phyloP scores from a whole-genome alignment of 1,284 basidiomycete genomes.

The Boletus mariae region DNA sequence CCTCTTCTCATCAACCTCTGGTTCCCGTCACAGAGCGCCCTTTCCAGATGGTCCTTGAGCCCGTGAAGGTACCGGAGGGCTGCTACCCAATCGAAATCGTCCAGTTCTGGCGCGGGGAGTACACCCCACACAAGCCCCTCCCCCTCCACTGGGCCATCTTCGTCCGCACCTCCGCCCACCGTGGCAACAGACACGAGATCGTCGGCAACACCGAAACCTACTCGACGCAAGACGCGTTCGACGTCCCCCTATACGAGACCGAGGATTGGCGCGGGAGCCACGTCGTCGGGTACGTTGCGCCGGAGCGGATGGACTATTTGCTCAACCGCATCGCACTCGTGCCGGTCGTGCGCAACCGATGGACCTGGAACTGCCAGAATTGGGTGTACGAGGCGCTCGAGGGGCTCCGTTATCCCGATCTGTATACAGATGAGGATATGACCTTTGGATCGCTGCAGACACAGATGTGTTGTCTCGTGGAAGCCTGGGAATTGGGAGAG shows the following conservation, averaged over 20 bases:
- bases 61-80: constrained; percentile 19
- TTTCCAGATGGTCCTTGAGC: constrained; percentile 12
- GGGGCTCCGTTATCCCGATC: neutral
- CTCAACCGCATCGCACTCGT: constrained; percentile 4
- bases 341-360: constrained; percentile 1
- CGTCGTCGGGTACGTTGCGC: constrained; percentile 9
- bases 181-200: constrained; percentile 27
- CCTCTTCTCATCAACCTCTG: neutral
- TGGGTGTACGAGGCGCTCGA: constrained; percentile 15
- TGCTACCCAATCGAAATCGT: constrained; percentile 25
- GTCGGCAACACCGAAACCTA: constrained; percentile 25
- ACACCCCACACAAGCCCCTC: neutral
- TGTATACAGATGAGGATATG: constrained; percentile 7
- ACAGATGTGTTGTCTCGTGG: constrained; percentile 14
- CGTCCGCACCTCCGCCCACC: constrained; percentile 17
- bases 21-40: neutral
- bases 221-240: constrained; percentile 12
- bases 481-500: constrained; percentile 20
- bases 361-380: constrained; percentile 16
- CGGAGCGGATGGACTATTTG: constrained; percentile 4
- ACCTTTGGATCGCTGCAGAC: constrained; percentile 4
- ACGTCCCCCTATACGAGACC: constrained; percentile 1
- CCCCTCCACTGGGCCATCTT: constrained; percentile 30
- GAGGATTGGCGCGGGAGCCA: constrained; percentile 12
- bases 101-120: constrained; percentile 29